Conservation (phyloP, 306 rosid species). For the Senna tora region DNA sequence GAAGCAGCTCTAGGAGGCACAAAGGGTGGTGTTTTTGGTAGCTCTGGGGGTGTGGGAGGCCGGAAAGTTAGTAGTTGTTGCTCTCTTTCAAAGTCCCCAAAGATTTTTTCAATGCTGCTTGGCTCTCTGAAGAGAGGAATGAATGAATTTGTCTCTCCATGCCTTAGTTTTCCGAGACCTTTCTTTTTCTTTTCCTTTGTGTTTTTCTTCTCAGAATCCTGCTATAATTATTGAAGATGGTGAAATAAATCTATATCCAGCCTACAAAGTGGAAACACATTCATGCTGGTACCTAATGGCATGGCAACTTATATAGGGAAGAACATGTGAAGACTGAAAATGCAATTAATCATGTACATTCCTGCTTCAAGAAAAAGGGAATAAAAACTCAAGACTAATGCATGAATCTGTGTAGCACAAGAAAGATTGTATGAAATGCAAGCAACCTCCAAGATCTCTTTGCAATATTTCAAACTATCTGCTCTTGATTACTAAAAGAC, state of each 20-base stretch:
- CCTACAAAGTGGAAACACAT: slow-evolving; percentile 14
- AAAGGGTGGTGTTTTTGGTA: slow-evolving; percentile 66
- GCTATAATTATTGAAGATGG: slow-evolving; percentile 31
- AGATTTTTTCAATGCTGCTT: slow-evolving; percentile 95
- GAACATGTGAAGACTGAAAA: slow-evolving; percentile 17
- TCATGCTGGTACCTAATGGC: slow-evolving; percentile 23
- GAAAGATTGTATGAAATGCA: slow-evolving; percentile 25
- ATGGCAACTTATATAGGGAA: slow-evolving; percentile 9
- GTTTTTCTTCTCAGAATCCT: slow-evolving; percentile 77
- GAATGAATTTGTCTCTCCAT: slow-evolving; percentile 85
- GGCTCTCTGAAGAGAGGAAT: slow-evolving; percentile 94
- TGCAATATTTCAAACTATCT: slow-evolving; percentile 28
- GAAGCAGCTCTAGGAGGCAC: slow-evolving; percentile 63
- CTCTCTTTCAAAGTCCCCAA: slow-evolving; percentile 92
- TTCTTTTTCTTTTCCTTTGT: slow-evolving; percentile 85
- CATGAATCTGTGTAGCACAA: slow-evolving; percentile 15
- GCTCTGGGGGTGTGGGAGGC: slow-evolving; percentile 73
- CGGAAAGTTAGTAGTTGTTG: slow-evolving; percentile 65
- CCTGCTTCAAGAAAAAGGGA: slow-evolving; percentile 7
- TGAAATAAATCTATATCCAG: slow-evolving; percentile 24
- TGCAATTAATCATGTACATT: slow-evolving; percentile 13
- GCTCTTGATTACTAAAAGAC: slow-evolving; percentile 10
- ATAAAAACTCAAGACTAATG: slow-evolving; percentile 20
- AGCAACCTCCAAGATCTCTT: slow-evolving; percentile 28
- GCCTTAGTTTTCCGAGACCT: slow-evolving; percentile 65